Evolutionary conservation across 805 yeast genomes (phyloP).

Genomic region (Saccharomycopsis capsularis): DNA sequence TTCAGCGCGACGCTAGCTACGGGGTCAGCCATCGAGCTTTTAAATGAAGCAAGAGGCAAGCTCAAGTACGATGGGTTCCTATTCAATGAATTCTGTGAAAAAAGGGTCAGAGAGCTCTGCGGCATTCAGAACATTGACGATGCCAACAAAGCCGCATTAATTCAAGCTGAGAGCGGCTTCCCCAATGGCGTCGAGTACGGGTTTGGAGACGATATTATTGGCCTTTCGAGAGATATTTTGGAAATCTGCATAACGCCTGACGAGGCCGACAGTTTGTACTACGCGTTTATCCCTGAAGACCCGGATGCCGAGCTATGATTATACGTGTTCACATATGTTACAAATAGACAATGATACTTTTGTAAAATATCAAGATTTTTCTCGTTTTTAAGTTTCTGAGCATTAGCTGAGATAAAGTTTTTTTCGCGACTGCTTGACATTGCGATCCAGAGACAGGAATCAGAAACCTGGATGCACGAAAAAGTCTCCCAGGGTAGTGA

Average conservation of each 20-base stretch:
- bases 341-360: neutral
- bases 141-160: slow-evolving; percentile 23
- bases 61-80: slow-evolving; percentile 26
- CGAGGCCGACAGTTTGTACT: slow-evolving; percentile 68
- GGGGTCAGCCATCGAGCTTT: slow-evolving; percentile 33
- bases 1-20: slow-evolving; percentile 41
- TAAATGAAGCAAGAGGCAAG: slow-evolving; percentile 28
- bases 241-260: slow-evolving; percentile 65
- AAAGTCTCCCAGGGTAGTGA: too few species aligned
- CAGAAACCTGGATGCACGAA: too few species aligned
- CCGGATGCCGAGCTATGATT: slow-evolving; percentile 7
- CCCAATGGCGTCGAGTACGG: slow-evolving; percentile 58
- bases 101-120: slow-evolving; percentile 32
- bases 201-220: slow-evolving; percentile 56
- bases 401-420: too few species aligned
- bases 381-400: too few species aligned
- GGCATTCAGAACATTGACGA: slow-evolving; percentile 36
- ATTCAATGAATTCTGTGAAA: slow-evolving; percentile 37
- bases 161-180: slow-evolving; percentile 34
- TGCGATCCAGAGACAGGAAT: too few species aligned
- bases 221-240: slow-evolving; percentile 62
- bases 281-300: slow-evolving; percentile 25
- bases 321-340: neutral
- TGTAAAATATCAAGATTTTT: too few species aligned
- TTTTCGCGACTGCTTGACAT: too few species aligned